These are phyloP conservation scores for Discostella pseudostelligera DNA, from an alignment of 108 stramenopile genomes.

Conservation along the genomic window DNA sequence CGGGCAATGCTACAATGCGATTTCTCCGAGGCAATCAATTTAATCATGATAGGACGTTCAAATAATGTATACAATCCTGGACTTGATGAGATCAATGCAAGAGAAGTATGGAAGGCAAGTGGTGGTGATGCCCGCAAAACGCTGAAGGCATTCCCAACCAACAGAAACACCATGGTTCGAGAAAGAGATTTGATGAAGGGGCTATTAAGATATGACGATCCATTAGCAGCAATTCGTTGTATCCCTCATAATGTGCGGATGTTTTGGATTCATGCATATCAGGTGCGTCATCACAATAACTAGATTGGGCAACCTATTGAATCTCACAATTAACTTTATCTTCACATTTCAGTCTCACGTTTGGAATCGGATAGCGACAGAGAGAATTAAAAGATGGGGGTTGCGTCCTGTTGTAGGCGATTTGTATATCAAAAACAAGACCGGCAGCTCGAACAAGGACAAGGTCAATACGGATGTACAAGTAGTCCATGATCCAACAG, in stretches of 20 bases:
- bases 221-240: constrained; percentile 65
- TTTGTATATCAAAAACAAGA: constrained; percentile 45
- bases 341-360: constrained; percentile 21
- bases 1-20: constrained; percentile 67
- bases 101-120: constrained; percentile 62
- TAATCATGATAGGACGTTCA: constrained; percentile 69
- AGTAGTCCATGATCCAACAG: constrained; percentile 25
- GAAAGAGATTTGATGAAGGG: constrained; percentile 74
- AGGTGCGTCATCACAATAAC: not conserved
- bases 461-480: constrained; percentile 13
- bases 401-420: constrained; percentile 59
- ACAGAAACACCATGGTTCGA: constrained; percentile 53
- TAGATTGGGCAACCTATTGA: not conserved
- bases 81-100: constrained; percentile 45
- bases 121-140: constrained; percentile 56
- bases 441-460: constrained; percentile 14
- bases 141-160: constrained; percentile 58
- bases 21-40: constrained; percentile 63
- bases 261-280: constrained; percentile 77
- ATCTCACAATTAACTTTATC: not conserved
- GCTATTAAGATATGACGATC: constrained; percentile 60
- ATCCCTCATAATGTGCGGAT: constrained; percentile 56
- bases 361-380: constrained; percentile 42
- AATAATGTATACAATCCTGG: constrained; percentile 31
- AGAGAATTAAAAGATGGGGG: constrained; percentile 55